These are phyloP conservation scores for Gossypium arboreum DNA, from an alignment of 345 rosid genomes.

Conservation along the genomic window DNA sequence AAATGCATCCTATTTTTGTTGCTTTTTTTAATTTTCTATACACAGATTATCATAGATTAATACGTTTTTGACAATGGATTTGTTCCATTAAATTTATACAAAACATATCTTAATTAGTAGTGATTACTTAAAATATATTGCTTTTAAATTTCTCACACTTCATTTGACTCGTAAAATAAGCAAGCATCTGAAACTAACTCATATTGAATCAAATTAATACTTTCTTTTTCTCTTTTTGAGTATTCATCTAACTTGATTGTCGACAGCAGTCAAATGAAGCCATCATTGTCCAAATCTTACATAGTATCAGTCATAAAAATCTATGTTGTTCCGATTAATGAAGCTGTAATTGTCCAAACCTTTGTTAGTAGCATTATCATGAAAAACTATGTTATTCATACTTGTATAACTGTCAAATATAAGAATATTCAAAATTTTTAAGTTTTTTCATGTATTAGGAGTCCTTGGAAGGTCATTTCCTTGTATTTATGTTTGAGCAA, in stretches of 20 bases:
- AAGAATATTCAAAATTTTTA: neutral
- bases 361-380: neutral
- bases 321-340: neutral
- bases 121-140: neutral
- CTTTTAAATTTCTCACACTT: neutral
- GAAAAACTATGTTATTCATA: too few species aligned
- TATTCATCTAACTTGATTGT: neutral
- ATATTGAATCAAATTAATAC: neutral
- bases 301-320: neutral
- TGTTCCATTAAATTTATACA: neutral
- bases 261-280: neutral
- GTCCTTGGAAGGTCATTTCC: neutral
- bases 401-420: neutral
- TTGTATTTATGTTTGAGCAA: neutral
- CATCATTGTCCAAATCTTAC: neutral
- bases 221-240: neutral
- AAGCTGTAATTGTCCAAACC: neutral
- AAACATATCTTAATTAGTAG: neutral
- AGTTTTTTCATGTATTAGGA: neutral
- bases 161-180: neutral
- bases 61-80: neutral
- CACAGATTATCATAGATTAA: neutral
- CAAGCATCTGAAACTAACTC: neutral
- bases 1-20: neutral
- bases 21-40: too few species aligned